Evolutionary conservation across 2,329 filamentous ascomycete species (phyloP), one percentile per base, ranked within the genome.

Genomic region (Pseudophaeomoniella oleicola): DNA sequence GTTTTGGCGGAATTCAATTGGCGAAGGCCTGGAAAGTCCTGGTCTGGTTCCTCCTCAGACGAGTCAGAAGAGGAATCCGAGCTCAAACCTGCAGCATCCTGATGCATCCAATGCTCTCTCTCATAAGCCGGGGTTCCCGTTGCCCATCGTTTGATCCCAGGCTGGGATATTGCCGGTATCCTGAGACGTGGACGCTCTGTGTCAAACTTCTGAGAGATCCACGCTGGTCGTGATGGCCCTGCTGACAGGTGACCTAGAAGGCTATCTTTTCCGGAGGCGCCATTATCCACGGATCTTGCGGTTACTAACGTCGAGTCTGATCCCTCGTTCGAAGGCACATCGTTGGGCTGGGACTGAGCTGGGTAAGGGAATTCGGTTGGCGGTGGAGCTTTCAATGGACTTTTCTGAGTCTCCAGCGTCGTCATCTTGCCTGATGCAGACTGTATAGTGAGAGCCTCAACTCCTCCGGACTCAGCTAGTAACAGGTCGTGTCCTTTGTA

Each of bases 21-120:
- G 4, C 18, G n/a, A 9, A 33, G 13, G 11, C 35, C 13, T 14
- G n/a, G 15, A 13, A n/a, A 16, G 5, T 14, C 14, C 14, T 12
- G 35, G n/a, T n/a, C 14, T 14, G n/a, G 9, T 14, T 37, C 6
- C 11, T 33, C 15, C 19, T 35, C 10, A 1, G 38, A 32, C 12
- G 38, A 36, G 5, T 44, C 44, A 11, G 39, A 42, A 14, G 40
- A 37, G 12, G 38, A 44, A n/a, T n/a, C n/a, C 4, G 43, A 42
- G 16, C 6, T 34, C 15, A 35, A 41, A 11, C 32, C 16, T 17
- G 15, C 6, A 13, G 31, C 14, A 16, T 13, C n/a, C 31, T 32
- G 6, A 32, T 32, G 9, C 9, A 9, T 32, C 16, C 31, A 13
- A 32, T 6, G n/a, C 6, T 10, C 31, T 32, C 31, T 32, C 10